A percentile compares a stretch with the other conserved stretches of the same genome.
Conservation (phyloP, 129 eudicot genomes). For the Chrysanthemum seticuspe region DNA sequence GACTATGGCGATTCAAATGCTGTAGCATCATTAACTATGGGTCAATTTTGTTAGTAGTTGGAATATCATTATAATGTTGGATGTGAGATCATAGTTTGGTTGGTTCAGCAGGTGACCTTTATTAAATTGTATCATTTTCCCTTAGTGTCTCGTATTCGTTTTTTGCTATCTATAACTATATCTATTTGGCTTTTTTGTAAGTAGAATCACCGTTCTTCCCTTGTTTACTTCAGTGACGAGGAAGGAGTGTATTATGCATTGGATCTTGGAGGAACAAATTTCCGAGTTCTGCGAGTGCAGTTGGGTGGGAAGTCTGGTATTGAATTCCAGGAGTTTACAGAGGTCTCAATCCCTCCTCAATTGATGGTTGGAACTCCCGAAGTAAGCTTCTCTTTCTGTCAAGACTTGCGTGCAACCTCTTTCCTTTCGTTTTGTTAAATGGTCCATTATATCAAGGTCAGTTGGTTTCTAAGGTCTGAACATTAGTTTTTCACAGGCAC, state of each 20-base stretch:
- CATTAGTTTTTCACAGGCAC: slow-evolving; percentile 53
- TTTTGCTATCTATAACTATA: neutral
- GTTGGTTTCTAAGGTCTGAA: slow-evolving; percentile 19
- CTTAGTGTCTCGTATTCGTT: neutral
- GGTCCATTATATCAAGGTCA: neutral
- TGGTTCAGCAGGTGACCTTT: neutral
- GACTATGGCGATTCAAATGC: too few relatives aligned
- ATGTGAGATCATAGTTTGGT: slow-evolving; percentile 15
- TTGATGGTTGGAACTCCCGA: slow-evolving; percentile 83
- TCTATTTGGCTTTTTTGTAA: slow-evolving; percentile 4
- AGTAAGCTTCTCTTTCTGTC: slow-evolving; percentile 40
- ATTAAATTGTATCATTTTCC: neutral
- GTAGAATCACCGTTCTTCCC: neutral
- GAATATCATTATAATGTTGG: neutral
- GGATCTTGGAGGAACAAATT: slow-evolving; percentile 98
- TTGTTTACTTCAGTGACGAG: slow-evolving; percentile 56
- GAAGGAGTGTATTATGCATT: slow-evolving; percentile 83
- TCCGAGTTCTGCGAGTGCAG: slow-evolving; percentile 81
- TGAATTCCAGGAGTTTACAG: slow-evolving; percentile 67
- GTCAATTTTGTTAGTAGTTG: too few relatives aligned
- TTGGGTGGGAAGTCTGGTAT: slow-evolving; percentile 67
- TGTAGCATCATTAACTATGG: too few relatives aligned
- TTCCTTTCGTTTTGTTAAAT: too few relatives aligned
- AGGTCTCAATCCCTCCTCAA: slow-evolving; percentile 79
- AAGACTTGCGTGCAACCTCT: neutral